Base-by-base conservation (phyloP, 2,329 filamentous ascomycete genomes). In the Aphanoascus verrucosus region DNA sequence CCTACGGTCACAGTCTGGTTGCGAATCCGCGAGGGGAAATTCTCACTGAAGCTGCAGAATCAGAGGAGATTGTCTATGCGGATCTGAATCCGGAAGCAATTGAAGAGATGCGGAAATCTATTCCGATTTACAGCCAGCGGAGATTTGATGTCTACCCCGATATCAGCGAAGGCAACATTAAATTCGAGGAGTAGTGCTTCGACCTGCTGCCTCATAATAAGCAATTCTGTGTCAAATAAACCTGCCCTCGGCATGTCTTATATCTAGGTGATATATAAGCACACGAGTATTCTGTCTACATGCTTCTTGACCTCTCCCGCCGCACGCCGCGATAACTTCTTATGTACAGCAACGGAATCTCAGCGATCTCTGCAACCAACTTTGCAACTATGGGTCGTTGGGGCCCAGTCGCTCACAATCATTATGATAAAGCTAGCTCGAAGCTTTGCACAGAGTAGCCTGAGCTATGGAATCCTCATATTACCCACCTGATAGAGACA, bases 141-240 rank as follows among this genome's bases (percentile, higher is more conserved):
- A 77, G 93, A 60, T 98, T 95, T 67, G 93, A 98, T 69, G 85
- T 98, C 17, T 98, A 98, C 69, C 86, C 88, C 0, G 90, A 98
- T 74, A 82, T 98, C 32, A 89, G 83, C 63, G 70, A 79, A 62
- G 83, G 80, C 1, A 72, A 76, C 54, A 60, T 69, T 5, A 67
- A 61, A 31, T 71, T 67, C 60, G 66, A 73, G 40, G 69, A 73
- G 54, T 66, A 56, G 54, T 34, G 4, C 20, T 38, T 38, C 47
- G 11, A 11, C 12, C 5, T 40, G 19, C 5, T 40, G 19, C 14
- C 15, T 32, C 17, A 32, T 28, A 23, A n/a, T 44, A 44, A 14
- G 17, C 23, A 17, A n/a, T 41, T 7, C 7, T 28, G 23, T 28
- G 23, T 28, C 23, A 28, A 7, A 28, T 7, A 28, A 28, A 4